Evolutionary conservation across 2,329 filamentous ascomycete genomes (phyloP).

Genomic region (Leptographium procerum): DNA sequence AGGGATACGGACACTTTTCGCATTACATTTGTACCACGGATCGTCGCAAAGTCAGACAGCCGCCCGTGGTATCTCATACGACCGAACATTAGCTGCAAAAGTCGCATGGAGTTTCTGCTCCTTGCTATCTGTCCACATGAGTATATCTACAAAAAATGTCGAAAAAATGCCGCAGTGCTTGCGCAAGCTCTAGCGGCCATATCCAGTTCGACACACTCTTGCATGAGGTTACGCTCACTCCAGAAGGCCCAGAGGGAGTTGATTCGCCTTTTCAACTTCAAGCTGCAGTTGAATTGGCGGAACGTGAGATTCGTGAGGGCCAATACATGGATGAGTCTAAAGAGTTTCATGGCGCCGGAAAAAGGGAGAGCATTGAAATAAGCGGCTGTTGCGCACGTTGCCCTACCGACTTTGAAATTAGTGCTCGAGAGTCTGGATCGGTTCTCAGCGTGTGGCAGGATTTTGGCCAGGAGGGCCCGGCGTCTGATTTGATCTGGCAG

Average conservation of each 20-base stretch:
- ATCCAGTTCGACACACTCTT: background rate
- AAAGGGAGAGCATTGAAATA: background rate
- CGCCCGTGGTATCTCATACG: background rate
- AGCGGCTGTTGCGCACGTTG: background rate
- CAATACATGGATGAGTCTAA: background rate
- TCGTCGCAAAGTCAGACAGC: background rate
- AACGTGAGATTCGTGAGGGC: background rate
- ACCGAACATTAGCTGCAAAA: background rate
- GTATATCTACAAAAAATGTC: background rate
- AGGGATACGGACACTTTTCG: too few species aligned
- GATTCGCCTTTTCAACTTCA: background rate
- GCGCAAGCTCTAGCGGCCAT: background rate
- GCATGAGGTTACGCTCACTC: background rate
- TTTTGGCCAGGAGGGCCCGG: background rate
- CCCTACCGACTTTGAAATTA: background rate
- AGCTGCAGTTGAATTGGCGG: background rate
- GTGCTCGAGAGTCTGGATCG: background rate
- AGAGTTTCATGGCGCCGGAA: too few species aligned
- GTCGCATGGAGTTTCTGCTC: background rate
- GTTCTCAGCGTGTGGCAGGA: background rate
- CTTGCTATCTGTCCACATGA: background rate
- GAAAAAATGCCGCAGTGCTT: background rate
- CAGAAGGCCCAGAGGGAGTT: too few species aligned
- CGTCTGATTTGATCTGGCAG: background rate
- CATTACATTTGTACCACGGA: background rate